These are phyloP conservation scores for Aurinia saxatilis DNA, from an alignment of 345 rosid species.

Conservation along the genomic window DNA sequence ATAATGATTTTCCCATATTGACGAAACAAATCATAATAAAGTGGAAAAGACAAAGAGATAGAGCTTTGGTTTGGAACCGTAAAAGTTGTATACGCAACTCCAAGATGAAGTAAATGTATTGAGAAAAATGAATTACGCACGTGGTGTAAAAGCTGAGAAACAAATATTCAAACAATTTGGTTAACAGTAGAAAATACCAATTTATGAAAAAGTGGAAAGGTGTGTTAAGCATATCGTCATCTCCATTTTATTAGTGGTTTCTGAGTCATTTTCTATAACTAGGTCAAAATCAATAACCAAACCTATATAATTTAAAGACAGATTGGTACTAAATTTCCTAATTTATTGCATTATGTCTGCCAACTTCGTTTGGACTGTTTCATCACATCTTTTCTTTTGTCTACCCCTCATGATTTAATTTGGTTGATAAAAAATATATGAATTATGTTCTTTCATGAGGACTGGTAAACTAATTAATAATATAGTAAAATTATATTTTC, in stretches of 20 bases:
- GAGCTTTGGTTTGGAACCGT: slow-evolving; percentile 5
- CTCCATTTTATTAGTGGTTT: slow-evolving; percentile 8
- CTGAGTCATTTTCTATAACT: slow-evolving; percentile 1
- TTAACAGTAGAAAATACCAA: neutral
- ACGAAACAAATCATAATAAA: slow-evolving; percentile 5
- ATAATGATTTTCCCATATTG: neutral
- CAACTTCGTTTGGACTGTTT: neutral
- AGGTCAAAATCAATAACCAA: slow-evolving; percentile 6
- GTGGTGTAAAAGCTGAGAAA: slow-evolving; percentile 1
- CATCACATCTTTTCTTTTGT: neutral
- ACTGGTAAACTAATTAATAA: no score
- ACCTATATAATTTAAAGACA: neutral
- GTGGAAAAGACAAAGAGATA: neutral
- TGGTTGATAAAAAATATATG: no score
- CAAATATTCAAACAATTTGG: neutral
- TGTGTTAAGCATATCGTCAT: slow-evolving; percentile 10
- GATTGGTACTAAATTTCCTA: neutral
- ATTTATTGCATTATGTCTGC: slow-evolving; percentile 5
- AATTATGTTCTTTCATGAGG: no score
- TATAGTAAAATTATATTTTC: no score
- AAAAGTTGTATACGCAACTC: slow-evolving; percentile 27
- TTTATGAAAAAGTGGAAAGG: neutral
- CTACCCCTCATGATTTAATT: neutral
- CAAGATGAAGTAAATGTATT: neutral
- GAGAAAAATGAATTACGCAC: slow-evolving; percentile 2